Base-by-base conservation (phyloP, 345 rosid genomes). In the Eutrema japonicum region DNA sequence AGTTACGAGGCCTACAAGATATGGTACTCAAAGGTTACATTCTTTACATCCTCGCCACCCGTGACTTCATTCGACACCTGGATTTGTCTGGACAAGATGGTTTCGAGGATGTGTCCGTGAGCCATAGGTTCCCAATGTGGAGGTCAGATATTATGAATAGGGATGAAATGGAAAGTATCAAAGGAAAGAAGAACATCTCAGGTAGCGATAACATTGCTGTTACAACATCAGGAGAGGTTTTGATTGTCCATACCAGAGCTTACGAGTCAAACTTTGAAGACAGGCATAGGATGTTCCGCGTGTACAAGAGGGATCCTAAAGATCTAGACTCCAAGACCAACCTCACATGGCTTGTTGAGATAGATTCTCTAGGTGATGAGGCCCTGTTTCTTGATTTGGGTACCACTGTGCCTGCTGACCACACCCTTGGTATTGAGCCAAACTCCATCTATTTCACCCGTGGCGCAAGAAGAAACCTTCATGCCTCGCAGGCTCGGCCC, bases 301-400 rank as follows among this genome's bases (percentile, higher is more conserved):
- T 69, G 3, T 68, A 4, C 62, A 55, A 68, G 73, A 43, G 37
- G 22, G 12, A 45, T 43, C 40, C 36, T 54, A 54, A 54, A 32
- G 4, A 54, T 12, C 10, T 53, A 32, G 10, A 53, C 58, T 22
- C 59, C 22, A 33, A 33, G 16, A 49, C 12, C 11, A 10, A 55
- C 60, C 2, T 33, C 18, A 10, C 41, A 2, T 1, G 12, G 11
- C 40, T 55, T 33, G 0, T n/a, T n/a, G 13, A 33, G 42, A 7
- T 33, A 0, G 41, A 56, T n/a, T 56, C 61, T 56, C 61, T 35
- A 3, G 42, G 60, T 16, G 61, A 56, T 56, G 61, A 56, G 4
- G 61, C 61, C 5, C 29, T 56, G 29, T 14, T 56, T 56, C 61
- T 56, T 0, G 61, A 56, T 14, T 33, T 56, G 8, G 29, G 42